Base-by-base conservation (phyloP, 495 filamentous ascomycete genomes). In the Apiosordaria backusii region DNA sequence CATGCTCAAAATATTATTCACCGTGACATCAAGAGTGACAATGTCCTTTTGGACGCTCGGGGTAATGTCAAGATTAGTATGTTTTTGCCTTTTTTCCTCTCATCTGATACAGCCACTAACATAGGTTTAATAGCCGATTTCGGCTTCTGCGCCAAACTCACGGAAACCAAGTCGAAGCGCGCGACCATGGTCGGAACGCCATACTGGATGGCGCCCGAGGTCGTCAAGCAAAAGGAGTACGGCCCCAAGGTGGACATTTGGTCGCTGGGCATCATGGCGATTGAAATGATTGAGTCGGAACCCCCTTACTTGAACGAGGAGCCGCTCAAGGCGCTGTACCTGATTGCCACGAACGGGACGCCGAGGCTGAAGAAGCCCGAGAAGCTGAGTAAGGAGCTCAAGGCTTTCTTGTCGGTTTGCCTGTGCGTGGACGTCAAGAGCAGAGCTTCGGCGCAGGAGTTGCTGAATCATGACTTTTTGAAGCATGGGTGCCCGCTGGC, bases 181-280 rank as follows among this genome's bases (percentile, higher is more conserved):
- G 93, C 94, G 25, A 99, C 95, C 58, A 98, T 99, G 95, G 95
- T 99, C 60, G 95, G 95, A 65, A 99, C 95, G 18, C 95, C 95
- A 1, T 99, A 98, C 82, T 99, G 95, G 95, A 99, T 99, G 95
- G 95, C 95, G 2, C 95, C 95, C 35, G 95, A 99, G 76, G 95
- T 99, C 18, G 95, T 99, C 73, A 98, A 97, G 82, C 95, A 97
- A 77, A 97, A 97, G 82, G 93, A 97, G 76, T 99, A 99, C 74
- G 95, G 92, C 50, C 89, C 90, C 69, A 99, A 99, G 84, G 95
- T 98, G 64, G 95, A 99, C 74, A 97, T 97, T 71, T 98, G 95
- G 95, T 97, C 94, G 15, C 83, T 99, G 60, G 95, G 95, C 71
- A 99, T 99, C 80, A 99, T 98, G 95, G 94, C 95, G 52, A 99